Conservation (phyloP, 140 eudicot genomes). For the Flaveria floridana region DNA sequence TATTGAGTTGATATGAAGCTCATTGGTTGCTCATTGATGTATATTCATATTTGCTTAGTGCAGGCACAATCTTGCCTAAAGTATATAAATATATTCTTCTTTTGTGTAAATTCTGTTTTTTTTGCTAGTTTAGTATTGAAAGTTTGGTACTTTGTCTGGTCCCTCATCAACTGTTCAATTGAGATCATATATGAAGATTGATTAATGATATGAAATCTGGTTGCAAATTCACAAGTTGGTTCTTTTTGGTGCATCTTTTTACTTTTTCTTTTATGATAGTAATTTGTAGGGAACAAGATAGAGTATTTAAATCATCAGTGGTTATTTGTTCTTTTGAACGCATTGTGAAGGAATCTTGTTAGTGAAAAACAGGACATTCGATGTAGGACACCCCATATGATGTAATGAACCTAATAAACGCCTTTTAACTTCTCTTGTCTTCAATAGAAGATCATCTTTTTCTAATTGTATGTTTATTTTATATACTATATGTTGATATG, state of each 20-base stretch:
- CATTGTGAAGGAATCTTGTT: neutral
- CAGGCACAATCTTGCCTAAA: slow-evolving; percentile 26
- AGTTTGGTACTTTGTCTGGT: too few species aligned
- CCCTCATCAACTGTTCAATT: neutral
- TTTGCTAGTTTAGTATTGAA: neutral
- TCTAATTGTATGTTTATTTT: neutral
- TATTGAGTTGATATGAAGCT: neutral
- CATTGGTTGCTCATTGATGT: slow-evolving; percentile 19
- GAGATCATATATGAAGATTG: neutral
- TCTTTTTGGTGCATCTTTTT: slow-evolving; percentile 14
- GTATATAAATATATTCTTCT: slow-evolving; percentile 5
- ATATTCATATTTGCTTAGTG: neutral
- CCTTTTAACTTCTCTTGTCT: neutral
- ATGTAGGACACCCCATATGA: neutral
- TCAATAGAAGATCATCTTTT: neutral
- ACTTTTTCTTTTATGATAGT: slow-evolving; percentile 1
- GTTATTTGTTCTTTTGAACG: neutral
- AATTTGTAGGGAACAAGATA: neutral
- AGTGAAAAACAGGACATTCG: neutral
- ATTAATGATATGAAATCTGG: neutral
- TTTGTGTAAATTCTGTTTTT: slow-evolving; percentile 13
- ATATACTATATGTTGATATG: neutral
- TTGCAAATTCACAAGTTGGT: neutral
- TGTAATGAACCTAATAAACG: neutral
- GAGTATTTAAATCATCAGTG: slow-evolving; percentile 4